Conservation (phyloP, 768 basidiomycete species). For the Mycena metata region DNA sequence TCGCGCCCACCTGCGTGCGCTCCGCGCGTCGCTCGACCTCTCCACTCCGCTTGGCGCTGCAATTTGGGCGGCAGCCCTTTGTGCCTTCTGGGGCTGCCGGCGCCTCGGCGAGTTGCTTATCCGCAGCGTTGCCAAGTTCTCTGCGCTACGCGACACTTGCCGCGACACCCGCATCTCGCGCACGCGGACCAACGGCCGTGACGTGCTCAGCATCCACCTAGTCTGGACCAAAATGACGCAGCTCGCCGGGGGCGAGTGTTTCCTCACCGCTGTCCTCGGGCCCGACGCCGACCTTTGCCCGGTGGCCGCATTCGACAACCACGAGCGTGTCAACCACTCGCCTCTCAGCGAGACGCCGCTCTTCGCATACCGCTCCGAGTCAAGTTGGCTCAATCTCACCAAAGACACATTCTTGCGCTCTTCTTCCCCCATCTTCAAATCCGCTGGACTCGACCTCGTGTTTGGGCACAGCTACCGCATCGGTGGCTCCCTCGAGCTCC, state of each 20-base stretch:
- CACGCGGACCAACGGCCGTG: too few relatives aligned
- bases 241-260: too few relatives aligned
- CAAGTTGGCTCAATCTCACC: background rate
- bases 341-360: background rate
- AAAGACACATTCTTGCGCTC: background rate
- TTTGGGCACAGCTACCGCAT: conserved; percentile 20
- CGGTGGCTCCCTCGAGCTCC: conserved; percentile 12
- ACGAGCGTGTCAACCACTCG: too few relatives aligned
- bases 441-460: background rate
- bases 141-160: background rate
- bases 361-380: background rate
- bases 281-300: too few relatives aligned
- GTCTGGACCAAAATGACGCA: too few relatives aligned
- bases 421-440: background rate
- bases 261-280: too few relatives aligned
- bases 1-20: too few relatives aligned
- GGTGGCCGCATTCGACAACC: too few relatives aligned
- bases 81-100: background rate
- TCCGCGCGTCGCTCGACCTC: too few relatives aligned
- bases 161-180: background rate
- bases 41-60: too few relatives aligned
- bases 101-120: conserved; percentile 1
- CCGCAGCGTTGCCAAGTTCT: conserved; percentile 1
- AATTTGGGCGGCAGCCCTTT: too few relatives aligned
- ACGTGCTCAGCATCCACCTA: too few relatives aligned